Evolutionary conservation across 495 filamentous ascomycete genomes (phyloP), one percentile per base, ranked within the genome.

Genomic region (Penicillium dipodomyicola): DNA sequence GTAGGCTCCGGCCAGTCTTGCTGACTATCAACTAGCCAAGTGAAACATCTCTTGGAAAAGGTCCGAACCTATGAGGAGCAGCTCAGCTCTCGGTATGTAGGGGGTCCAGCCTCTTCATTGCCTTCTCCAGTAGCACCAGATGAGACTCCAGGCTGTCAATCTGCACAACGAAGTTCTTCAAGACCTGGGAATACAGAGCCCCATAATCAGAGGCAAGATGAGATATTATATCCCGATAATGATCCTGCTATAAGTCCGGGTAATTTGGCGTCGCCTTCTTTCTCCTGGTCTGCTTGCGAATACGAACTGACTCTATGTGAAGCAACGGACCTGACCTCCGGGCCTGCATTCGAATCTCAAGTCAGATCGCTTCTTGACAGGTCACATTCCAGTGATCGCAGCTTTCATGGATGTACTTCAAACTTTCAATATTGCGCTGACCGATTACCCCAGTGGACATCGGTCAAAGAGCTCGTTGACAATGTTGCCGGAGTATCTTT

Each of bases 311-410:
- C 44, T 23, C 15, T 37, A 12, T 7, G 49, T 29, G 4, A n/a
- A 63, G 60, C 60, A 37, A 63, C 64, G 22, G 60, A 66, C 32
- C 42, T 63, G n/a, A 56, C 64, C 30, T 63, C 64, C 0, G 60
- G 64, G 1, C 64, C 64, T 23, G 60, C 64, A 47, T 66, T 66
- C n/a, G 64, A 63, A 50, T 58, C 64, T 40, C 64, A 66, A 45
- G 64, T 60, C 4, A 58, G 43, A 51, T 66, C 60, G 14, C 49
- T 66, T 14, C 58, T 66, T 8, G 46, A 63, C 32, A 50, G 37
- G 27, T 58, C 54, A 2, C 50, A 27, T 25, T 20, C 58, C 3
- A 46, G 15, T 20, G 39, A 50, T 3, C 14, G 15, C 39, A 27
- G 9, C 10, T 46, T 46, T 10, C 40, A 35, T 44, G 51, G 20